Evolutionary conservation across 2,329 filamentous ascomycete genomes (phyloP).

Genomic region (Colletotrichum sojae): DNA sequence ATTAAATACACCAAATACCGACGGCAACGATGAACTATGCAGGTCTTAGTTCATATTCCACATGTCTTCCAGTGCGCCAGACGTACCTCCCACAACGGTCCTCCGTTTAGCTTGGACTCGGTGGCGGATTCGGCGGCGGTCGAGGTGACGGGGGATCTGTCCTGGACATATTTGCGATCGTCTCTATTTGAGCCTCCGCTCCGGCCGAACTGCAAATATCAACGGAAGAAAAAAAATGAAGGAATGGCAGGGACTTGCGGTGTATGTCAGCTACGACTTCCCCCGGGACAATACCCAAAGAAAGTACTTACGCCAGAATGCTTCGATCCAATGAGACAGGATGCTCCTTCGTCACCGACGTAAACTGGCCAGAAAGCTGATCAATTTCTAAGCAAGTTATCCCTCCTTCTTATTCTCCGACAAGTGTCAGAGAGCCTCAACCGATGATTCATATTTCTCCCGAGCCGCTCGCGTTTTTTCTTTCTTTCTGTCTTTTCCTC

Average conservation of each 20-base stretch:
- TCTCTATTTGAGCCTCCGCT: not conserved
- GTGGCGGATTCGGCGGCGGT: conserved; percentile 54
- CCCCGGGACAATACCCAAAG: not conserved
- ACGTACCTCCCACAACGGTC: not conserved
- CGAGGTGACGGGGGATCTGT: conserved; percentile 54
- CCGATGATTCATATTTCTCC: conserved; percentile 16
- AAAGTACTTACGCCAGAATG: not conserved
- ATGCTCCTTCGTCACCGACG: not conserved
- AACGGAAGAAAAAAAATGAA: not conserved
- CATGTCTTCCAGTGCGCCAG: not conserved
- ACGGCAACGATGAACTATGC: too few relatives aligned
- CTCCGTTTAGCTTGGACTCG: conserved; percentile 47
- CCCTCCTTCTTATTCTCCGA: not conserved
- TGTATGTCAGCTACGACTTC: not conserved
- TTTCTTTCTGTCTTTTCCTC: too few relatives aligned
- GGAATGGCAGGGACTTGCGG: not conserved
- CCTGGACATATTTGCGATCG: conserved; percentile 49
- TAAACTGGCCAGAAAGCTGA: not conserved
- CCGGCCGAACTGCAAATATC: not conserved
- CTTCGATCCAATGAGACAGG: not conserved
- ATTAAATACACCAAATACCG: not conserved
- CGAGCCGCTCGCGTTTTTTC: not conserved
- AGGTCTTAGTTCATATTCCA: too few relatives aligned
- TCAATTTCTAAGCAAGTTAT: not conserved
- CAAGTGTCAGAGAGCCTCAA: not conserved